Base-by-base conservation (phyloP, 2,329 filamentous ascomycete genomes). In the Aspergillus sp. region DNA sequence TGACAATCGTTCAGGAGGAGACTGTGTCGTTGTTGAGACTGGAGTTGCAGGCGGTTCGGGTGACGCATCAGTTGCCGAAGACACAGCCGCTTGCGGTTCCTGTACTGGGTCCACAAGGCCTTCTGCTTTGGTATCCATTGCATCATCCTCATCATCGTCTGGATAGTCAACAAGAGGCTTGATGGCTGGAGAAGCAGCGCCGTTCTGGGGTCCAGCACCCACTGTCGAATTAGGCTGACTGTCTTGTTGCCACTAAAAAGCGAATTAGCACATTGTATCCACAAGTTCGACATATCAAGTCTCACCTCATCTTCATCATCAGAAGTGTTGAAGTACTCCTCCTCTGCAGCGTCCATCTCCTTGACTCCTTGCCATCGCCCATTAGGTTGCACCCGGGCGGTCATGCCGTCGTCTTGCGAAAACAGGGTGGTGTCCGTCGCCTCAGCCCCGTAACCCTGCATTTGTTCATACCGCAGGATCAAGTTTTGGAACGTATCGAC, bases 311-410 rank as follows among this genome's bases (percentile, higher is more conserved):
- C 91, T 54, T 92, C 88, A 44, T 94, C 89, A 62, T 97, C 92
- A 1, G 89, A 91, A 0, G 83, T 85, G 64, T 96, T 93, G 81
- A 95, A 97, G 71, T 97, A 99, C 41, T 93, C 91, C 64, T 97
- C 93, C 69, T 97, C 90, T 10, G 87, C 85, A 5, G 87, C 81
- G 67, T 97, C 93, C 66, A 92, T 82, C 49, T 96, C 91, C 65
- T 90, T 90, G 68, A 95, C 81, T 42, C 83, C 86, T 59, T 85
- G 83, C 71, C 88, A 88, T 56, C 84, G 79, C n/a, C 80, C 79
- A 54, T 84, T 85, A 50, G 81, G 69, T 34, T 78, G 76, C 49
- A 69, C 73, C 53, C 75, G 68, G 9, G 63, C 54, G 34, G 73
- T 68, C 19, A 84, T 82, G 1, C 84, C 85, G 52, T 88, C 86